Evolutionary conservation across 2,329 filamentous ascomycete genomes (phyloP).

Genomic region (Purpureocillium lavendulum): DNA sequence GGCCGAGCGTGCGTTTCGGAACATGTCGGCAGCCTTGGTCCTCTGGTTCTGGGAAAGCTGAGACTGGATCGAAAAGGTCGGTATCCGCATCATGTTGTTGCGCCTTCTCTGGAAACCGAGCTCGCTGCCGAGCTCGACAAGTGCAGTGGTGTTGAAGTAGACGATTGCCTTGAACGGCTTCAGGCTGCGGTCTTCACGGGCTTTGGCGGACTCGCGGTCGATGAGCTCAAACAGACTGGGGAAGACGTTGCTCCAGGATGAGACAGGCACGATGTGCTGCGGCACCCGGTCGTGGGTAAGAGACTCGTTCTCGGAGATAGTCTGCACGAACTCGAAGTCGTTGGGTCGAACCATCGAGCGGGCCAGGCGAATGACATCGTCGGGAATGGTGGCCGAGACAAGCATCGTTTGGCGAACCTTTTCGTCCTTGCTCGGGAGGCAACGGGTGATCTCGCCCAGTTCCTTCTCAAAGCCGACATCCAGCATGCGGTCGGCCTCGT

Average conservation of each 20-base stretch:
- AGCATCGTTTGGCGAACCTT: conserved; percentile 82
- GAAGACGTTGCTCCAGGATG: conserved; percentile 65
- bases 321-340: conserved; percentile 84
- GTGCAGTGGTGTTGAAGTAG: conserved; percentile 74
- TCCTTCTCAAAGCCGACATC: conserved; percentile 78
- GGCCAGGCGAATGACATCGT: conserved; percentile 73
- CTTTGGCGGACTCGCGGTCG: conserved; percentile 45
- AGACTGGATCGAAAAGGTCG: conserved; percentile 63
- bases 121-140: conserved; percentile 56
- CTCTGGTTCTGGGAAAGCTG: conserved; percentile 63
- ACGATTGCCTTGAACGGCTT: conserved; percentile 90
- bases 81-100: conserved; percentile 27
- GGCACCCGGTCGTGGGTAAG: conserved; percentile 81
- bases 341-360: conserved; percentile 66
- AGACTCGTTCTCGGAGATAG: conserved; percentile 71
- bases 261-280: conserved; percentile 63
- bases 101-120: conserved; percentile 34
- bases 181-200: conserved; percentile 25
- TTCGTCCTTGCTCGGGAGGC: conserved; percentile 53
- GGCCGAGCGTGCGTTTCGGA: conserved; percentile 55
- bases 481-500: conserved; percentile 97
- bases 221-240: conserved; percentile 73
- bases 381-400: conserved; percentile 89
- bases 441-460: conserved; percentile 49
- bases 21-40: conserved; percentile 61